Evolutionary conservation across 345 rosid species (phyloP), one percentile per base, ranked within the genome.

Genomic region (Lepidium didymum): DNA sequence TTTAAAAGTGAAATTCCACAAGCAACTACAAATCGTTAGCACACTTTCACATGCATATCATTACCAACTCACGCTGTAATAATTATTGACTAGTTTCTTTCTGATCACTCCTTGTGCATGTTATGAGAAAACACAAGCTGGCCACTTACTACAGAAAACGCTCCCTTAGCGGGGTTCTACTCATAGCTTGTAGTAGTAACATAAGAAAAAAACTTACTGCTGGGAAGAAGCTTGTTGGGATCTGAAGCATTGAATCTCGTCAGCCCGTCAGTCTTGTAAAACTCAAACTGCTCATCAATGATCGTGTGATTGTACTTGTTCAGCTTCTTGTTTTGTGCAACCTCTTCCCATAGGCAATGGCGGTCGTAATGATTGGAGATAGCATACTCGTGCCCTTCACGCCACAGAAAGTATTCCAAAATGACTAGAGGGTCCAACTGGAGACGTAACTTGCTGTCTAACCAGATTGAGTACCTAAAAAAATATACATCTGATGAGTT

Each of bases 341-440:
- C 99, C 79, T 94, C 99, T 80, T 94, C 97, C 99, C 97, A 91
- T 27, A 94, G 81, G 64, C 99, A 94, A 70, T 89, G 97, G 23
- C 99, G 85, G 64, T 91, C 95, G 18, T 94, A 94, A 73, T 94
- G 99, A 67, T 94, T 91, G 71, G 99, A 87, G 72, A 94, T 94
- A 54, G 97, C 90, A 81, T 80, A 94, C 70, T 94, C 99, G 38
- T 81, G 62, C 67, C 99, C 97, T 79, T 91, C 84, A 41, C 96
- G 89, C 99, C 99, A 91, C 52, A 94, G 77, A 72, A 94, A 86
- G 80, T 91, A 89, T 56, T 94, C 99, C 74, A 94, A 78, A 61
- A 94, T 79, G 52, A 83, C 83, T 41, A 89, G 62, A 42, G 99
- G 99, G 63, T 94, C 99, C 65, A 82, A 78, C 70, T 89, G 97